Evolutionary conservation across 2,329 filamentous ascomycete species (phyloP).

Genomic region (Raffaelea ambrosiae): DNA sequence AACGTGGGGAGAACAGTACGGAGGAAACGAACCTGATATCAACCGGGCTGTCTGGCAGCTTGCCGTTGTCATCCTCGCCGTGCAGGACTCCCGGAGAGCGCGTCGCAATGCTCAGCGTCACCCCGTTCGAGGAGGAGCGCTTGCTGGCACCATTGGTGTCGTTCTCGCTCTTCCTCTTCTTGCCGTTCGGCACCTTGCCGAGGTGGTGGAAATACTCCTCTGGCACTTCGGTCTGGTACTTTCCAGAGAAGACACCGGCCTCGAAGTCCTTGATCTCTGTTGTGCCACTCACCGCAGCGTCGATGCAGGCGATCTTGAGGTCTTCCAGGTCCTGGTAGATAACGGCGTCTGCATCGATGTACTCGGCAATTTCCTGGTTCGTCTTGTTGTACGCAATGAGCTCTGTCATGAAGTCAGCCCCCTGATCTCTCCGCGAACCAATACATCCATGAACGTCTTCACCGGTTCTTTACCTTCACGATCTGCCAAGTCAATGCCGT

Average conservation of each 20-base stretch:
- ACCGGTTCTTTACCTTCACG: too few relatives aligned
- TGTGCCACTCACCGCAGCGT: conserved; percentile 50
- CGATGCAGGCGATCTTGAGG: conserved; percentile 66
- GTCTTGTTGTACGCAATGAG: conserved; percentile 19
- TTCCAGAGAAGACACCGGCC: conserved; percentile 83
- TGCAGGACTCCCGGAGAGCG: not conserved
- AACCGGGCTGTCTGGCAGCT: conserved; percentile 3
- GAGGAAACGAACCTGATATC: conserved; percentile 7
- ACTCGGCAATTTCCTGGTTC: conserved; percentile 29
- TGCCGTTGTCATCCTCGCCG: not conserved
- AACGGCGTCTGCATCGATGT: conserved; percentile 42
- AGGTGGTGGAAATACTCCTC: conserved; percentile 77
- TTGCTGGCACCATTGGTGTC: not conserved
- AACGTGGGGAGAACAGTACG: not conserved
- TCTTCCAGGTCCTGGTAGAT: conserved; percentile 57
- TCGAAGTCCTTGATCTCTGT: conserved; percentile 58
- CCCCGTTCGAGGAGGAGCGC: not conserved
- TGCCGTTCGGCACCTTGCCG: conserved; percentile 55
- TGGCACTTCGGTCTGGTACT: conserved; percentile 73
- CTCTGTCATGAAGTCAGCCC: too few relatives aligned
- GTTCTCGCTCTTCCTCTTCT: conserved; percentile 35
- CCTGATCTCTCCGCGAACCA: too few relatives aligned
- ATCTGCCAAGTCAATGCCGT: conserved; percentile 36
- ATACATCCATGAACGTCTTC: too few relatives aligned
- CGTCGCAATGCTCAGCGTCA: not conserved